These are phyloP conservation scores for Macrolepiota albuminosa DNA, from an alignment of 768 basidiomycete genomes.

Conservation along the genomic window DNA sequence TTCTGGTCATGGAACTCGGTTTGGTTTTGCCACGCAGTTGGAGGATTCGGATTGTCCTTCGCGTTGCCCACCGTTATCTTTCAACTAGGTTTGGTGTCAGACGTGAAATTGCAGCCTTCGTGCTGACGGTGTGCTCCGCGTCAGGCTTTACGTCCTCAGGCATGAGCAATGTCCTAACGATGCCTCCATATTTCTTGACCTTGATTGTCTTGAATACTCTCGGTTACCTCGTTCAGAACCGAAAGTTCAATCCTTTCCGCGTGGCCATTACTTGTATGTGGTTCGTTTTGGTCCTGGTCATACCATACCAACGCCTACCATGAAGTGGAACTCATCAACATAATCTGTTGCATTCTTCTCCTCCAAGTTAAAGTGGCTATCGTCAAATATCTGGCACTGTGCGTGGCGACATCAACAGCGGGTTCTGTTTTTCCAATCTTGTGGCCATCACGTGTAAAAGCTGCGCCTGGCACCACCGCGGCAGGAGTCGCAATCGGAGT, in stretches of 20 bases:
- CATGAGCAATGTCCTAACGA: constrained; percentile 11
- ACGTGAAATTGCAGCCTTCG: too few relatives aligned
- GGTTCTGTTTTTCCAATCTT: constrained; percentile 10
- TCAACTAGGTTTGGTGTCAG: constrained; percentile 1
- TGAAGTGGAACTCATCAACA: constrained; percentile 11
- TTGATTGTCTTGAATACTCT: constrained; percentile 11
- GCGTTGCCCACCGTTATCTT: constrained; percentile 12
- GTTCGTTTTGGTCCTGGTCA: not conserved
- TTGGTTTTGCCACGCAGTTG: constrained; percentile 13
- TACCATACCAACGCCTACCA: not conserved
- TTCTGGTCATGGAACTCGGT: constrained; percentile 9
- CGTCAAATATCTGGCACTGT: constrained; percentile 10
- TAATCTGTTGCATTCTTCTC: constrained; percentile 11
- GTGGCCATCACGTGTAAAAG: constrained; percentile 14
- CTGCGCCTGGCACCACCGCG: constrained; percentile 10
- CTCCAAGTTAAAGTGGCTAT: constrained; percentile 8
- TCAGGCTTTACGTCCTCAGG: constrained; percentile 12
- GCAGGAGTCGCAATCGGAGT: constrained; percentile 9
- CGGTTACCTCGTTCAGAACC: constrained; percentile 9
- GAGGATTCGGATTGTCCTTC: constrained; percentile 12
- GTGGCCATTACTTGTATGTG: constrained; percentile 7
- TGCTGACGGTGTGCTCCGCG: not conserved
- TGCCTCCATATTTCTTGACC: constrained; percentile 11
- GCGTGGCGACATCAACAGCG: constrained; percentile 11
- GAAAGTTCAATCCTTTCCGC: constrained; percentile 11